Evolutionary conservation across 1,284 basidiomycete species (phyloP).

Genomic region (Ceratobasidium sp.): DNA sequence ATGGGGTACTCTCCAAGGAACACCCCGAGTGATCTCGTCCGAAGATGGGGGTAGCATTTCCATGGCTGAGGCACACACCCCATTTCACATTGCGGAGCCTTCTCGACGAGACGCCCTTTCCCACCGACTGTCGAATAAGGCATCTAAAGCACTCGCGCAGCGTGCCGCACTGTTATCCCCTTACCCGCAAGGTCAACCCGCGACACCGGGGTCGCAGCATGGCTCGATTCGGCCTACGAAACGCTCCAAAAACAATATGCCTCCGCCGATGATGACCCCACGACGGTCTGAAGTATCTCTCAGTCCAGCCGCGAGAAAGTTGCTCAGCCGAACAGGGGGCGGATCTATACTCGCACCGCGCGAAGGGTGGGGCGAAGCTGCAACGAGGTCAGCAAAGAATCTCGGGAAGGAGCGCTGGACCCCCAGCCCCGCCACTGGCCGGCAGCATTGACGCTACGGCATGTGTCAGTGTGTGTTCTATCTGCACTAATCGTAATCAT

Average conservation of each 20-base stretch:
- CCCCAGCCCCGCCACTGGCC: conserved; percentile 20
- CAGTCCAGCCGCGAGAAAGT: conserved; percentile 46
- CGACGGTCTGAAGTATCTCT: conserved; percentile 43
- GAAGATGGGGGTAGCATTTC: conserved; percentile 30
- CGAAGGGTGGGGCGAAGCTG: conserved; percentile 38
- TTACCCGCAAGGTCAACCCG: conserved; percentile 24
- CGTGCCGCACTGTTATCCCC: conserved; percentile 44
- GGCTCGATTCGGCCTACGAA: conserved; percentile 21
- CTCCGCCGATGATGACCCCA: conserved; percentile 44
- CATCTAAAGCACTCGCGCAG: conserved; percentile 43
- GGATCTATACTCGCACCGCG: conserved; percentile 36
- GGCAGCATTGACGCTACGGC: not conserved
- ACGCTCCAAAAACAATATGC: conserved; percentile 36
- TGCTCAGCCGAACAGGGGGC: conserved; percentile 44
- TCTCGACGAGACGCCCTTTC: conserved; percentile 44
- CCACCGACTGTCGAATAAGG: conserved; percentile 44
- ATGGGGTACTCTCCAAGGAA: conserved; percentile 46
- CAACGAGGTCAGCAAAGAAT: conserved; percentile 28
- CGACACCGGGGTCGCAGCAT: conserved; percentile 35
- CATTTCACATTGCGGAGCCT: conserved; percentile 45
- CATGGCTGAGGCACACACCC: conserved; percentile 28
- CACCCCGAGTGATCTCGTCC: conserved; percentile 45
- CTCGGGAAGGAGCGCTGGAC: conserved; percentile 36
- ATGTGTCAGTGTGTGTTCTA: not conserved
- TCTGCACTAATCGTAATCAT: not conserved